These are phyloP conservation scores for Neltuma alba DNA, from an alignment of 306 rosid species.

Conservation along the genomic window DNA sequence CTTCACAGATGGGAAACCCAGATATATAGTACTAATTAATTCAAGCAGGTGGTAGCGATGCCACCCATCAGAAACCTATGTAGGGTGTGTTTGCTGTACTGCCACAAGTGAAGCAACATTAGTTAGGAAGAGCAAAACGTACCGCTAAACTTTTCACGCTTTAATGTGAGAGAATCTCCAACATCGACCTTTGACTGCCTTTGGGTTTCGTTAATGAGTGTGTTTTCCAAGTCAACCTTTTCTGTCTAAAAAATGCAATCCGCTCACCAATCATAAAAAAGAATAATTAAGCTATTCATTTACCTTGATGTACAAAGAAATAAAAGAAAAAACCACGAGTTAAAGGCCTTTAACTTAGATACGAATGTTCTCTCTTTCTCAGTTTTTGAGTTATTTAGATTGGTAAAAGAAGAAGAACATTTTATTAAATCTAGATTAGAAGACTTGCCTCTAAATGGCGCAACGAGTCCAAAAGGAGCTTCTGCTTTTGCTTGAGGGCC, in stretches of 20 bases:
- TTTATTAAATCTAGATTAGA: background rate
- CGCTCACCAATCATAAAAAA: background rate
- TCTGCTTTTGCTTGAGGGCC: constrained; percentile 69
- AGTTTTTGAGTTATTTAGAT: background rate
- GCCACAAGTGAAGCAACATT: background rate
- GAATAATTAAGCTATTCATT: background rate
- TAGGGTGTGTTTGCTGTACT: background rate
- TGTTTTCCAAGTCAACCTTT: constrained; percentile 76
- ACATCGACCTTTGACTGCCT: constrained; percentile 44
- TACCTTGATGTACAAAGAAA: too few species aligned
- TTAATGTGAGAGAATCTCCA: constrained; percentile 44
- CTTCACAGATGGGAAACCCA: too few species aligned
- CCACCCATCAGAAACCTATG: background rate
- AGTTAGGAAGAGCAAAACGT: background rate
- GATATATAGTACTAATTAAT: too few species aligned
- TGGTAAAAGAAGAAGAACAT: background rate
- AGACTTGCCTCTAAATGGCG: constrained; percentile 66
- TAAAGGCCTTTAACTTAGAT: too few species aligned
- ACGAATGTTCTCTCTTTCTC: too few species aligned
- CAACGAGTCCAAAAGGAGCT: constrained; percentile 59
- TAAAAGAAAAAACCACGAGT: too few species aligned
- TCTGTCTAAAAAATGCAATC: constrained; percentile 63
- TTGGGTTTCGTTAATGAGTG: constrained; percentile 72
- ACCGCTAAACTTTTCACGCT: constrained; percentile 59
- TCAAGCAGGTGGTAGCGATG: too few species aligned